Conservation (phyloP, 345 rosid species). For the Brassica rapa region DNA sequence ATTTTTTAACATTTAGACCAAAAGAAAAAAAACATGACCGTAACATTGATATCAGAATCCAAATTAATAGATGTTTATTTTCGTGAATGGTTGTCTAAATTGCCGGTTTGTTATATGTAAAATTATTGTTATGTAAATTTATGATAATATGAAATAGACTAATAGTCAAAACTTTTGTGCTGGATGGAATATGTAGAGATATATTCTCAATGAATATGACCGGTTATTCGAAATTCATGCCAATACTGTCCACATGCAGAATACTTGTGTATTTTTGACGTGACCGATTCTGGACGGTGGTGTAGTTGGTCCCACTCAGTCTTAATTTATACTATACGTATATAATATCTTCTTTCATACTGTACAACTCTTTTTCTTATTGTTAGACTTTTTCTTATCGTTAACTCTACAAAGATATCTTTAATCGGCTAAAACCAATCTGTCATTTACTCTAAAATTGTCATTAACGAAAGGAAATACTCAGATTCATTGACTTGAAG, state of each 20-base stretch:
- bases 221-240: slow-evolving; percentile 28
- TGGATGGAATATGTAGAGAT: background rate
- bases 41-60: background rate
- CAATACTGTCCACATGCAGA: slow-evolving; percentile 34
- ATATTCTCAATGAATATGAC: slow-evolving; percentile 3
- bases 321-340: slow-evolving; percentile 10
- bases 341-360: background rate
- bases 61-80: background rate
- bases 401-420: background rate
- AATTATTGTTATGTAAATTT: background rate
- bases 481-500: background rate
- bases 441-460: background rate
- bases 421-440: background rate
- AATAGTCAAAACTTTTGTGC: slow-evolving; percentile 26
- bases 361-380: background rate
- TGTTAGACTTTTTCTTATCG: background rate
- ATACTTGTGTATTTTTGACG: slow-evolving; percentile 16
- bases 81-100: slow-evolving; percentile 2
- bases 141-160: slow-evolving; percentile 4
- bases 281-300: slow-evolving; percentile 29
- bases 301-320: slow-evolving; percentile 24
- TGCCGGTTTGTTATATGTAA: background rate
- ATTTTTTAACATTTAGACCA: background rate
- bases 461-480: background rate
- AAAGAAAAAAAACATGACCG: background rate